Evolutionary conservation across 1,139 yeast genomes (phyloP).

Genomic region (Lodderomyces pseudojiufengensis): DNA sequence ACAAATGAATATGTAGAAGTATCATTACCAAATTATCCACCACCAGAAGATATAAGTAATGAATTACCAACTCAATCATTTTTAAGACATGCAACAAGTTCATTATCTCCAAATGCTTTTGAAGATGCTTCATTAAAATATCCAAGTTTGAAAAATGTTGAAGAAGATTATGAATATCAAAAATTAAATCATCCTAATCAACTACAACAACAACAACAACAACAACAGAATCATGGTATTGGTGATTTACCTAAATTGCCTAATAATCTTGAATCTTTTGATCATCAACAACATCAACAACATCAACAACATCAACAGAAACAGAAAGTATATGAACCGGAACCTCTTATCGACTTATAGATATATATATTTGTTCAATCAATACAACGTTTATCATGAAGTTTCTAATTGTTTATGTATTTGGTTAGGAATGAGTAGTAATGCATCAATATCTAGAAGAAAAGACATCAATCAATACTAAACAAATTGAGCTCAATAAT

Average conservation of each 20-base stretch:
- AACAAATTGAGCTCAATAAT: too few species aligned
- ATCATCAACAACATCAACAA: constrained; percentile 1
- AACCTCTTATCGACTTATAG: constrained; percentile 37
- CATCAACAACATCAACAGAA: constrained; percentile 1
- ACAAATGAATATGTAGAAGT: constrained; percentile 7
- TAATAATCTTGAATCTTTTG: constrained; percentile 10
- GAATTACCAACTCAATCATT: constrained; percentile 10
- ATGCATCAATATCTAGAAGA: too few species aligned
- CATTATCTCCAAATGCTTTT: constrained; percentile 14
- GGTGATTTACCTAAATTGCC: constrained; percentile 13
- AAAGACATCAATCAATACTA: too few species aligned
- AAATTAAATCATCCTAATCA: background rate
- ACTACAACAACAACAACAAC: constrained; percentile 1
- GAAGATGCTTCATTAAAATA: constrained; percentile 20
- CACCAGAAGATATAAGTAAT: constrained; percentile 13
- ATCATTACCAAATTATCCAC: constrained; percentile 14
- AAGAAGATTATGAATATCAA: constrained; percentile 10
- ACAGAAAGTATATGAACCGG: constrained; percentile 20
- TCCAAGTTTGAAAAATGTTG: constrained; percentile 20
- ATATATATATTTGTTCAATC: too few species aligned
- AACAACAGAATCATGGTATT: constrained; percentile 3
- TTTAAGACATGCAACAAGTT: constrained; percentile 13
- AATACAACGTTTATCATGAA: too few species aligned
- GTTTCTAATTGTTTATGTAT: too few species aligned
- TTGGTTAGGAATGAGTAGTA: too few species aligned